Base-by-base conservation (phyloP, 2,329 filamentous ascomycete genomes). In the Trichoderma citrinoviride region DNA sequence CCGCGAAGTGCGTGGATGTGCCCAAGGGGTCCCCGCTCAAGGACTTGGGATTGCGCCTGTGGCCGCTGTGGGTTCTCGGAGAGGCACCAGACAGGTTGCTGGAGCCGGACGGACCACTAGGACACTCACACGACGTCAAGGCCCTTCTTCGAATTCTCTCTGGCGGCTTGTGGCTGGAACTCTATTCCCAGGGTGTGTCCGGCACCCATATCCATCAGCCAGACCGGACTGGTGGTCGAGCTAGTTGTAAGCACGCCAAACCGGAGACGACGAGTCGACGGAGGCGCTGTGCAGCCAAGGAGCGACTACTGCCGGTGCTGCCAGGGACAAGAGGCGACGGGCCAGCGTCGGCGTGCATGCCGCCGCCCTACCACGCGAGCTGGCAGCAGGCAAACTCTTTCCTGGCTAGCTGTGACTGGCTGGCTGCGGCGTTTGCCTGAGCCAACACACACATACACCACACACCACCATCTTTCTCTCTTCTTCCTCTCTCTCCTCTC, bases 21-120 rank as follows among this genome's bases (percentile, higher is more conserved):
- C 58, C 58, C 58, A 53, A 61, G 58, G 58, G 58, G 44, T 65
- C 62, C 62, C 62, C 62, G 62, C 62, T 54, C 41, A 19, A 57
- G 27, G 52, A 47, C 61, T 55, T 56, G 37, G 43, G 46, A 41
- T 58, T 65, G 54, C 55, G 62, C 58, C 58, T 41, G 58, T 54
- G 49, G 27, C 58, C 58, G 58, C 58, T 62, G 58, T 54, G 58
- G 58, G 27, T 44, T 46, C 33, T 37, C 37, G 29, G n/a, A 17
- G 19, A 54, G 41, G 50, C 50, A 40, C 27, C 33, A 37, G 33
- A 14, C 33, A 14, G 27, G 33, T 23, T 19, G 50, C 50, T 37
- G 29, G 41, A 23, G 58, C 27, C 37, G 37, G 49, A 54, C 40
- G 49, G 46, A 41, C 58, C 40, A 52, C 58, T 53, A 54, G 49